Evolutionary conservation across 768 basidiomycete genomes (phyloP).

Genomic region (Amanita thiersii): DNA sequence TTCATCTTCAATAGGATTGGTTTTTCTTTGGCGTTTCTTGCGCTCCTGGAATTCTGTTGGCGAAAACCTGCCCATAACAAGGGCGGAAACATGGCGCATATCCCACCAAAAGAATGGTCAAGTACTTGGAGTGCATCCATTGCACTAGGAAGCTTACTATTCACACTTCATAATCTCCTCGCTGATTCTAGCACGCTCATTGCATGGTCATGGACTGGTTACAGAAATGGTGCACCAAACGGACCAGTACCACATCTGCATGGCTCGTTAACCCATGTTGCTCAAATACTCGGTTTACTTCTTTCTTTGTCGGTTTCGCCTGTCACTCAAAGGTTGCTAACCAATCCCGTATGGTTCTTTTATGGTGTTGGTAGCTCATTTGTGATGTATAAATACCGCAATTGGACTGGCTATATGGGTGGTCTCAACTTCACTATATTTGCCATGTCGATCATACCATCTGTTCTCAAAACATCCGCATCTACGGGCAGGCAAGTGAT

Average conservation of each 20-base stretch:
- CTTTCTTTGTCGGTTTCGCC: slow-evolving; percentile 24
- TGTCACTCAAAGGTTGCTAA: slow-evolving; percentile 27
- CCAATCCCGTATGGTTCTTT: slow-evolving; percentile 43
- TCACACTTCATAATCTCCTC: slow-evolving; percentile 64
- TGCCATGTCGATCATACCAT: slow-evolving; percentile 55
- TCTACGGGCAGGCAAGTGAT: slow-evolving; percentile 30
- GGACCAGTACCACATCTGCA: slow-evolving; percentile 72
- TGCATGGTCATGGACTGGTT: slow-evolving; percentile 91
- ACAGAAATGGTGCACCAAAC: slow-evolving; percentile 44
- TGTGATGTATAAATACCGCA: slow-evolving; percentile 47
- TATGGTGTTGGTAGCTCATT: slow-evolving; percentile 46
- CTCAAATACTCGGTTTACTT: slow-evolving; percentile 50
- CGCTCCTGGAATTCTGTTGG: slow-evolving; percentile 38
- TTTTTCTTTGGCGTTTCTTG: slow-evolving; percentile 45
- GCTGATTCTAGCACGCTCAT: slow-evolving; percentile 73
- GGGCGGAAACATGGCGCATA: neutral
- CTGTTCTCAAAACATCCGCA: slow-evolving; percentile 41
- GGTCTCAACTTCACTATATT: slow-evolving; percentile 59
- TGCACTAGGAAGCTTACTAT: slow-evolving; percentile 61
- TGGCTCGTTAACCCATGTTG: slow-evolving; percentile 58
- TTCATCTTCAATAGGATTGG: slow-evolving; percentile 69
- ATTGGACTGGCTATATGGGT: slow-evolving; percentile 66
- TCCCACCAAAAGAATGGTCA: slow-evolving; percentile 10
- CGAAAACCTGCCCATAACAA: slow-evolving; percentile 10
- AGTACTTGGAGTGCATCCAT: slow-evolving; percentile 31